Base-by-base conservation (phyloP, 1,139 yeast genomes). In the Candida sp. region DNA sequence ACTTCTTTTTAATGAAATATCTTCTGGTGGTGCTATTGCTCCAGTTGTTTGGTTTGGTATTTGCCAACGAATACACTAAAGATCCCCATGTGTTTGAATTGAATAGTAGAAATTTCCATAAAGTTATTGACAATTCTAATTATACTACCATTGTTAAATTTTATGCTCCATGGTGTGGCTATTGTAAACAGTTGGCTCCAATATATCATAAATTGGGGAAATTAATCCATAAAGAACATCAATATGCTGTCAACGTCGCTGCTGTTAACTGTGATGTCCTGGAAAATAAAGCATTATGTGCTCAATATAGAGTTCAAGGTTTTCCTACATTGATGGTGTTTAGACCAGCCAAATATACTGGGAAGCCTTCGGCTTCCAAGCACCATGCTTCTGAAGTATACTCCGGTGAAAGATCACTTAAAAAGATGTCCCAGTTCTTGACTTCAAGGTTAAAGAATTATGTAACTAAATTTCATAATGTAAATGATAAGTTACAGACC, bases 131-230 rank as follows among this genome's bases (percentile, higher is more conserved):
- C 40, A 63, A 70, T 34, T 73, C 95, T 5, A 88, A 89, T 60
- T 87, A 88, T 53, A 85, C 96, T 3, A 68, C 96, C 2, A 69
- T 91, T 5, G 95, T 93, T 19, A 91, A 90, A 64, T 93, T 91
- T 60, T 93, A 93, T 61, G 98, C 98, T 4, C 98, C 98, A 33
- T 93, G 98, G 98, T 93, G 98, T 70, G 90, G 91, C 1, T 81
- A 85, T 58, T 86, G 95, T 56, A 73, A 79, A 49, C 75, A 80
- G 47, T 61, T 86, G 47, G 73, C 75, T 49, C 77, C 79, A 3
- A 71, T 79, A 1, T 85, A 73, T 60, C 70, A 72, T 45, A 84
- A 82, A 55, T 79, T 85, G 21, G 96, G 89, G 9, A 79, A 77
- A 44, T 64, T 67, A 35, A 66, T 87, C 9, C 73, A 74, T 25